Conservation (phyloP, 768 basidiomycete genomes). For the Tulasnella sp. region DNA sequence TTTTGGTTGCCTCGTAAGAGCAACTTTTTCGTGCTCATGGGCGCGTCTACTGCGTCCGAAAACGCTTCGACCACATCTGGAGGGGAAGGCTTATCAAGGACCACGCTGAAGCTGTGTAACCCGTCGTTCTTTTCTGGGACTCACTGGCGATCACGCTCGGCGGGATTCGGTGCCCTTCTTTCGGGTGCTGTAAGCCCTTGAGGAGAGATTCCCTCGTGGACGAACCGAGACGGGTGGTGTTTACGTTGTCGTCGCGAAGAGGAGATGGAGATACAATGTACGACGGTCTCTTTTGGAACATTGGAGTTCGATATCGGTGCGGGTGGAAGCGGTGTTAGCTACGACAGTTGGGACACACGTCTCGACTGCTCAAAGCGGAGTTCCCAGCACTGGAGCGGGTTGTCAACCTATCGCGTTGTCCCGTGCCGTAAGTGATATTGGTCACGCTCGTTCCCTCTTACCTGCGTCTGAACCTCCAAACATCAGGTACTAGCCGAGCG, state of each 20-base stretch:
- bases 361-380: not conserved
- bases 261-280: not conserved
- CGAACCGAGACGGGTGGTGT: not conserved
- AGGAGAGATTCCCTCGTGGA: not conserved
- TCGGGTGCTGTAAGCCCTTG: not conserved
- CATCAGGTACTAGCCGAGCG: no score
- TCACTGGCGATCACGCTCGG: not conserved
- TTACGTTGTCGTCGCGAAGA: not conserved
- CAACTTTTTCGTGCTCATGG: slow-evolving; percentile 8
- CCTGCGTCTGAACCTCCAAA: no score
- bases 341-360: not conserved
- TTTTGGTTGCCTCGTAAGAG: slow-evolving; percentile 12
- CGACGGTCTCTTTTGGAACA: not conserved
- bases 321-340: not conserved
- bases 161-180: not conserved
- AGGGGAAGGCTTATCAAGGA: not conserved
- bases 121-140: slow-evolving; percentile 17
- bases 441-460: no score
- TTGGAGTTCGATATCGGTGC: not conserved
- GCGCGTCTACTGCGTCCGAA: not conserved
- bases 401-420: not conserved
- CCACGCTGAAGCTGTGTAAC: not conserved
- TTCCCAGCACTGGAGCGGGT: not conserved
- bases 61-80: not conserved
- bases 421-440: not conserved